Evolutionary conservation across 2,329 filamentous ascomycete genomes (phyloP).

Genomic region (Rhinocladiella similis): DNA sequence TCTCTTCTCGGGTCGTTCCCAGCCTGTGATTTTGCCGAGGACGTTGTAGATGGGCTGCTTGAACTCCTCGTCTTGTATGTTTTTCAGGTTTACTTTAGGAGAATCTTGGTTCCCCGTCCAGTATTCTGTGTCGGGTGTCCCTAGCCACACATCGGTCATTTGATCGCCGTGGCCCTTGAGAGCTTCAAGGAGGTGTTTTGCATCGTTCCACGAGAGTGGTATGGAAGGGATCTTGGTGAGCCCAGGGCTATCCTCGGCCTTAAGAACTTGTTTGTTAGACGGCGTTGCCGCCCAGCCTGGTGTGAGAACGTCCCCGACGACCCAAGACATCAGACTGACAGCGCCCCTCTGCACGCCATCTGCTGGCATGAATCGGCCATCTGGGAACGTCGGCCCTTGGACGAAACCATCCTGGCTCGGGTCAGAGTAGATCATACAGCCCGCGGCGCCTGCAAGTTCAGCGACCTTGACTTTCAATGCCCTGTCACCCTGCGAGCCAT

Average conservation of each 20-base stretch:
- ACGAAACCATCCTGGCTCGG: slow-evolving; percentile 80
- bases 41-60: slow-evolving; percentile 91
- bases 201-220: slow-evolving; percentile 86
- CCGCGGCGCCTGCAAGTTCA: slow-evolving; percentile 79
- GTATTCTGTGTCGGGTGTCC: slow-evolving; percentile 70
- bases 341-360: slow-evolving; percentile 81
- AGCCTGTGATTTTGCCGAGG: slow-evolving; percentile 77
- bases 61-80: slow-evolving; percentile 80
- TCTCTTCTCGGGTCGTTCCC: slow-evolving; percentile 78
- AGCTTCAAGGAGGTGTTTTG: slow-evolving; percentile 72
- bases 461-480: slow-evolving; percentile 88
- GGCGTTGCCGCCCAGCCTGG: slow-evolving; percentile 71
- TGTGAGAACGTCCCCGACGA: slow-evolving; percentile 87
- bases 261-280: slow-evolving; percentile 59
- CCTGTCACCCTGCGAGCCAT: slow-evolving; percentile 70
- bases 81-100: slow-evolving; percentile 77
- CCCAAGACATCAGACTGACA: slow-evolving; percentile 78
- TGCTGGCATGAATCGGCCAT: slow-evolving; percentile 75
- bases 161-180: slow-evolving; percentile 73
- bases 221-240: slow-evolving; percentile 84
- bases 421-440: slow-evolving; percentile 91
- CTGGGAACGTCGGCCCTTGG: slow-evolving; percentile 70
- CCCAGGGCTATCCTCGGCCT: slow-evolving; percentile 68
- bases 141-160: slow-evolving; percentile 70
- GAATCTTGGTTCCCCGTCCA: slow-evolving; percentile 79